Evolutionary conservation across 2,329 filamentous ascomycete species (phyloP).

Genomic region (Pezicula rhizophila): DNA sequence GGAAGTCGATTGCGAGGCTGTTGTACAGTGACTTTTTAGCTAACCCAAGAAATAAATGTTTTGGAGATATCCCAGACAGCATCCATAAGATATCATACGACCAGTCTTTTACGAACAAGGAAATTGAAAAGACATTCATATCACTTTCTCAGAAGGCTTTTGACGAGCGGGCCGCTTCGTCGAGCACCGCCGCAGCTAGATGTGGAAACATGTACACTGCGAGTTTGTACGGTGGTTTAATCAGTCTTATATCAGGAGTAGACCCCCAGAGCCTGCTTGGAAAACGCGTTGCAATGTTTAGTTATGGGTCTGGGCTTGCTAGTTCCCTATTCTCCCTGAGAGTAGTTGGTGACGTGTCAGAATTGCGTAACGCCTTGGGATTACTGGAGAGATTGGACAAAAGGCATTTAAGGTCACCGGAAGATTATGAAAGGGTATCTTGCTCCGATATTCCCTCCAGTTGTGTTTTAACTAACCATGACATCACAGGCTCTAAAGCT

Average conservation of each 20-base stretch:
- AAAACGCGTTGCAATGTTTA: conserved; percentile 47
- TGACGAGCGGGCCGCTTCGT: conserved; percentile 64
- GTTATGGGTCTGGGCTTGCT: conserved; percentile 64
- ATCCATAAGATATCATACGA: conserved; percentile 70
- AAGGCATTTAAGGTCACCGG: conserved; percentile 58
- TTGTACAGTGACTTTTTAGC: conserved; percentile 76
- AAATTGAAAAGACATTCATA: conserved; percentile 79
- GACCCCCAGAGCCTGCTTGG: conserved; percentile 45
- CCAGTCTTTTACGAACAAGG: conserved; percentile 70
- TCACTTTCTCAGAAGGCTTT: conserved; percentile 73
- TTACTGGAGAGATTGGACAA: conserved; percentile 59
- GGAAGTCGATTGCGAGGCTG: conserved; percentile 74
- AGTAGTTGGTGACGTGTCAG: conserved; percentile 60
- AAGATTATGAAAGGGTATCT: conserved; percentile 65
- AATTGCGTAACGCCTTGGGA: conserved; percentile 59
- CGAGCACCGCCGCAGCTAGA: conserved; percentile 67
- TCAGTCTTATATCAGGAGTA: conserved; percentile 43
- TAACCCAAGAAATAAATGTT: conserved; percentile 58
- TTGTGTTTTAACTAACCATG: conserved; percentile 13
- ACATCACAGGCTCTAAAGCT: conserved; percentile 53
- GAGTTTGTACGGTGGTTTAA: conserved; percentile 47
- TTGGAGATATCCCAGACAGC: conserved; percentile 66
- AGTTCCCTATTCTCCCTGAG: conserved; percentile 63
- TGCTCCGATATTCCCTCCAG: neutral
- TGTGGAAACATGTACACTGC: conserved; percentile 57